Percentiles rank a stretch among this genome's conserved stretches.
Conservation (phyloP, 306 rosid genomes). For the Castanea crenata region DNA sequence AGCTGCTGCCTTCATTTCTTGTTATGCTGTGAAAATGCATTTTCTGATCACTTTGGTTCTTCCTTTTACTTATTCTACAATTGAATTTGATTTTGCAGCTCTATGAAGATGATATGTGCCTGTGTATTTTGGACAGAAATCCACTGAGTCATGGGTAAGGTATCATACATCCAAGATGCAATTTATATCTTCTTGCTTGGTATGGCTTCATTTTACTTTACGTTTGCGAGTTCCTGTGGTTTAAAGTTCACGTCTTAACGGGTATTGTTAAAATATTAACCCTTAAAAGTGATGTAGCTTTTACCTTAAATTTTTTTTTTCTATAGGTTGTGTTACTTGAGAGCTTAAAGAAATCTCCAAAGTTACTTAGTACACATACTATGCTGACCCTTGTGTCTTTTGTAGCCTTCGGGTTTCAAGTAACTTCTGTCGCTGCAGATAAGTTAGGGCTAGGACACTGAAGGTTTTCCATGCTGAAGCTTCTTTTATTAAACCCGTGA, state of each 20-base stretch:
- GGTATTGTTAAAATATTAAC: not conserved
- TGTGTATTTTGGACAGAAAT: constrained; percentile 79
- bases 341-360: not conserved
- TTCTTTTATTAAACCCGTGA: not conserved
- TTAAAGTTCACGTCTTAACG: not conserved
- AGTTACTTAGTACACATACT: not conserved
- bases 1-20: constrained; percentile 5
- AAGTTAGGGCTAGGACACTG: not conserved
- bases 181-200: constrained; percentile 10
- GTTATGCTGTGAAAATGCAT: not conserved
- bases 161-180: constrained; percentile 50
- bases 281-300: not conserved
- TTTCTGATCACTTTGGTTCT: constrained; percentile 21
- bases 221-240: constrained; percentile 3
- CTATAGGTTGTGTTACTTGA: not conserved
- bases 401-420: not conserved
- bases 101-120: constrained; percentile 85
- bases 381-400: not conserved
- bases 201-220: constrained; percentile 8
- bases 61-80: constrained; percentile 10
- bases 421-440: not conserved
- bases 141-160: constrained; percentile 98
- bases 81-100: constrained; percentile 53
- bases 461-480: not conserved
- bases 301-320: not conserved